Evolutionary conservation across 768 basidiomycete species (phyloP).

Genomic region (Lactarius hatsudake): DNA sequence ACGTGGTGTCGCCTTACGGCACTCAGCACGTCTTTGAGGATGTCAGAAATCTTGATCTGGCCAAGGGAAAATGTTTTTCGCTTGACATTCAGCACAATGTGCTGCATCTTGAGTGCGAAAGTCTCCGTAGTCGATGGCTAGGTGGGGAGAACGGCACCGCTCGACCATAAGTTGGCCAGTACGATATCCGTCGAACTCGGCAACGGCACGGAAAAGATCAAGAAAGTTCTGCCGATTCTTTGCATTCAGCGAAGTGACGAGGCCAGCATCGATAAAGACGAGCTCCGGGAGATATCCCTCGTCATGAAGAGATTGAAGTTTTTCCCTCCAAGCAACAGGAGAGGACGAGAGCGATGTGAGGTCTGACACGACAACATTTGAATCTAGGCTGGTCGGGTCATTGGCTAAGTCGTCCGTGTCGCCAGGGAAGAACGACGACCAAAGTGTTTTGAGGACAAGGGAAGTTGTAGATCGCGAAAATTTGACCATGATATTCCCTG

Average conservation of each 20-base stretch:
- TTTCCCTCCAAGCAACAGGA: slow-evolving; percentile 65
- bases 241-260: slow-evolving; percentile 83
- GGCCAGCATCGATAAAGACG: slow-evolving; percentile 94
- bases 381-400: slow-evolving; percentile 24
- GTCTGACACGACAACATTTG: slow-evolving; percentile 58
- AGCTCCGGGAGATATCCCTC: slow-evolving; percentile 90
- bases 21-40: slow-evolving; percentile 83
- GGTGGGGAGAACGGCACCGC: slow-evolving; percentile 86
- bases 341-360: slow-evolving; percentile 59
- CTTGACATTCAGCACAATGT: slow-evolving; percentile 89
- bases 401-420: slow-evolving; percentile 26
- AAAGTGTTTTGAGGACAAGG: slow-evolving; percentile 59
- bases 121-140: slow-evolving; percentile 90
- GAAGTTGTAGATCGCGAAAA: slow-evolving; percentile 82
- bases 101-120: slow-evolving; percentile 97
- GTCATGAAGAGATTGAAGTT: slow-evolving; percentile 57
- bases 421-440: slow-evolving; percentile 48
- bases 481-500: slow-evolving; percentile 97
- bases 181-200: slow-evolving; percentile 95
- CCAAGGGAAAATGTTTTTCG: slow-evolving; percentile 96
- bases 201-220: slow-evolving; percentile 93
- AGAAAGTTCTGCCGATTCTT: slow-evolving; percentile 90
- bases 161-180: slow-evolving; percentile 95
- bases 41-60: slow-evolving; percentile 94
- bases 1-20: slow-evolving; percentile 91